Conservation (phyloP, 2,329 filamentous ascomycete genomes). For the Dryadomyces quercus-mongolicae region DNA sequence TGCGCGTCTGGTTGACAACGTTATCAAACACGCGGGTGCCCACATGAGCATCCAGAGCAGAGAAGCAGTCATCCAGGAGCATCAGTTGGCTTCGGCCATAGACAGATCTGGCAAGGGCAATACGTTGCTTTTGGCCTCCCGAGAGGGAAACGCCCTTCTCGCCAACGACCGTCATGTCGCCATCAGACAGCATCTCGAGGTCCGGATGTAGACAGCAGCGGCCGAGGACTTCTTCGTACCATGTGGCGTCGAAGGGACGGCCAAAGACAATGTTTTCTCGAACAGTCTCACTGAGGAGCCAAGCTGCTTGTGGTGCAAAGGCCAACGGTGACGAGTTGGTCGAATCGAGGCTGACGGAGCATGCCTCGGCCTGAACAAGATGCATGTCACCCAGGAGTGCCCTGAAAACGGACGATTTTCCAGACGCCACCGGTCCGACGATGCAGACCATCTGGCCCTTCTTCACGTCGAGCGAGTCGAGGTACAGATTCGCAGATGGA, state of each 20-base stretch:
- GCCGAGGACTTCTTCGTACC: conserved; percentile 71
- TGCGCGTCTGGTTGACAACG: conserved; percentile 19
- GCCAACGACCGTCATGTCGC: conserved; percentile 78
- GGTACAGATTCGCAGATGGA: neutral
- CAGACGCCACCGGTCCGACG: conserved; percentile 14
- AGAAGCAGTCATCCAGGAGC: conserved; percentile 80
- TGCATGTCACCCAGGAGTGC: conserved; percentile 16
- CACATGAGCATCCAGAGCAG: conserved; percentile 74
- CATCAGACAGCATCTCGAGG: conserved; percentile 74
- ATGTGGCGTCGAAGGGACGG: conserved; percentile 51
- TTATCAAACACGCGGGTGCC: neutral
- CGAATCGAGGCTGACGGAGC: conserved; percentile 9
- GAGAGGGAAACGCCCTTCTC: conserved; percentile 90
- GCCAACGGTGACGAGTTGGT: conserved; percentile 13
- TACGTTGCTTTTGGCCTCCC: conserved; percentile 86
- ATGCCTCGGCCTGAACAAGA: conserved; percentile 9
- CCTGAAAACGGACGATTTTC: conserved; percentile 15
- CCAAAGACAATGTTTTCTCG: conserved; percentile 22
- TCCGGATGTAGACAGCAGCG: conserved; percentile 80
- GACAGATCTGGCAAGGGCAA: conserved; percentile 77
- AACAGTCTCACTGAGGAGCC: conserved; percentile 56
- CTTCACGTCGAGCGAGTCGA: conserved; percentile 5
- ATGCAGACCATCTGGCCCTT: conserved; percentile 9
- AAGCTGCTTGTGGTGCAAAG: conserved; percentile 27
- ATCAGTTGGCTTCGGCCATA: conserved; percentile 74